Evolutionary conservation across 2,329 filamentous ascomycete species (phyloP).

Genomic region (Exophiala sp.): DNA sequence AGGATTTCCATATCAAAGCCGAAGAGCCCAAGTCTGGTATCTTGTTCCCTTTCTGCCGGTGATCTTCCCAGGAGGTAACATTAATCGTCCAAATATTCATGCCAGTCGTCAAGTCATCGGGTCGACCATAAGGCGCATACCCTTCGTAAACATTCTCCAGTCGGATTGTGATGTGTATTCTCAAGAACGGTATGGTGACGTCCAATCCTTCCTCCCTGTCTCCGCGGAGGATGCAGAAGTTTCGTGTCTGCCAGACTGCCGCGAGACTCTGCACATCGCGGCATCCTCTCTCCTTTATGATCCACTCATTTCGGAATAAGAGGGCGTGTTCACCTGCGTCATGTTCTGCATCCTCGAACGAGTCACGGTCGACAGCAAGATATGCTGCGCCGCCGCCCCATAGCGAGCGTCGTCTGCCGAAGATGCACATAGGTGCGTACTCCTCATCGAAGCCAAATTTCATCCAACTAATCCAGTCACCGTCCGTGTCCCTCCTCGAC

Average conservation of each 20-base stretch:
- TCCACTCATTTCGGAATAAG: constrained; percentile 16
- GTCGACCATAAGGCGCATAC: not conserved
- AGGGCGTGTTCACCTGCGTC: constrained; percentile 8
- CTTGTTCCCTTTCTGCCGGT: not conserved
- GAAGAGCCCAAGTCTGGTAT: constrained; percentile 1
- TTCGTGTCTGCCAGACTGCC: constrained; percentile 4
- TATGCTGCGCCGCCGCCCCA: constrained; percentile 17
- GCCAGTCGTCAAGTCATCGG: not conserved
- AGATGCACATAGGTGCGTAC: constrained; percentile 13
- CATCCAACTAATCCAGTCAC: constrained; percentile 19
- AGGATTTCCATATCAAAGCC: constrained; percentile 5
- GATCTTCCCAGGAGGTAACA: constrained; percentile 1
- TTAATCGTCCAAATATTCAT: constrained; percentile 19
- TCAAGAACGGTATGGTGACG: constrained; percentile 7
- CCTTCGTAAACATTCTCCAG: not conserved
- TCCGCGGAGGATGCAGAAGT: constrained; percentile 11
- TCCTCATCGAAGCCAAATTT: constrained; percentile 20
- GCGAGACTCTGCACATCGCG: constrained; percentile 2
- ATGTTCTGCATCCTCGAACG: constrained; percentile 12
- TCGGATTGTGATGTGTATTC: constrained; percentile 2
- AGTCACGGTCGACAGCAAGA: constrained; percentile 11
- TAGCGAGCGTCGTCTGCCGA: constrained; percentile 12
- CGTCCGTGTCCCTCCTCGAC: constrained; percentile 8
- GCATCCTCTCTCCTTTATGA: constrained; percentile 4
- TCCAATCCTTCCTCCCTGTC: constrained; percentile 9